Base-by-base conservation (phyloP, 352 stramenopile genomes). In the Phytophthora syringae region DNA sequence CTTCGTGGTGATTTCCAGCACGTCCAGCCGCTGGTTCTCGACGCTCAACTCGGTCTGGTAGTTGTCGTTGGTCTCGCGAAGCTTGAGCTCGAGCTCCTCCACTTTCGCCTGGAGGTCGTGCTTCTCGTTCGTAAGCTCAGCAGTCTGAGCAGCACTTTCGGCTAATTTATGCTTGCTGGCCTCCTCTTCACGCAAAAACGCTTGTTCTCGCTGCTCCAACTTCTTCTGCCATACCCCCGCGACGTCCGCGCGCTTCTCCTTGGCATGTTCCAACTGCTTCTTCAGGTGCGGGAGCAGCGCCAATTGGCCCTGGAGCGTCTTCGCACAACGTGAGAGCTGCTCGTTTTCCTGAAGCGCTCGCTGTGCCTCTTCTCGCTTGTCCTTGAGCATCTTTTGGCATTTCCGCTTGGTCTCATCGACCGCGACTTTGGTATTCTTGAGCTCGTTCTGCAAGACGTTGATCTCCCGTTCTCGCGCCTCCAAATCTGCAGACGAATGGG, bases 281-380 rank as follows among this genome's bases (percentile, higher is more conserved):
- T 82, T 82, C 18, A 89, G 63, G 47, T 86, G 79, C 25, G 67
- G 64, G n/a, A 85, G 71, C 1, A 85, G 74, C 10, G 79, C 78
- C 21, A 76, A 59, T 55, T 86, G 74, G 0, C 70, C 56, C 44
- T 85, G 54, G 43, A 71, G 61, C 3, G 67, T 67, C 24, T 77
- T 77, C 32, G 59, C n/a, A 27, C 65, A 73, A 16, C 49, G 25
- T 32, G 52, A 59, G 11, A 73, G 34, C 20, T 70, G 59, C 39
- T 70, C 65, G 55, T 87, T 87, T 52, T 88, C 81, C 53, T 76
- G 77, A 21, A 87, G 45, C n/a, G 77, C 68, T 43, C 70, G 61
- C 52, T 78, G 69, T 7, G 82, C 28, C 30, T 87, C 79, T 45
- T 86, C 77, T 27, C 74, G 77, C 64, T 90, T 88, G 18, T 88